Base-by-base conservation (phyloP, 257 asterid genomes). In the Lantana camara region DNA sequence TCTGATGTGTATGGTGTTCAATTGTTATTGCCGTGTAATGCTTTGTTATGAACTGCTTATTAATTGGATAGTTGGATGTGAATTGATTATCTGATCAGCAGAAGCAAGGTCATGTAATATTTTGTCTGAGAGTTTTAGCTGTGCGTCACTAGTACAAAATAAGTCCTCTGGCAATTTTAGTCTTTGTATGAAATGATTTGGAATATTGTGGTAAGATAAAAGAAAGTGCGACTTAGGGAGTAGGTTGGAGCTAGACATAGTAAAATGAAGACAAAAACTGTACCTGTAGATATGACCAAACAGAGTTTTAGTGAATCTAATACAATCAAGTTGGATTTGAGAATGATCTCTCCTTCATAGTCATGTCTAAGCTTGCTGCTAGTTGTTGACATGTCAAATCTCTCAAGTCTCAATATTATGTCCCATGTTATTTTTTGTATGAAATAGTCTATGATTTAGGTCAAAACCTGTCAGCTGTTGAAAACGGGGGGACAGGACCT, bases 141-240 rank as follows among this genome's bases (percentile, higher is more conserved):
- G 29, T 34, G 45, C 48, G 13, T 32, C 60, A 47, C 13, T 66
- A 19, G 50, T 7, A n/a, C 51, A 21, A 66, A 23, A 1, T 3
- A 5, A 10, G 7, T 29, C 29, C 9, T 58, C 46, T 60, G 34
- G 47, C 4, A 23, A 4, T 16, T 58, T 53, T 19, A 11, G 17
- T 21, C 40, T 41, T 60, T 30, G 69, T 23, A 17, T 42, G 27
- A 30, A 37, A 21, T 37, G 1, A 34, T 35, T 58, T 15, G 32
- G 27, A 54, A 54, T 59, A 23, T 40, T 49, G 44, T 64, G 52
- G 50, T 63, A 58, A 55, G 19, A 53, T 53, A 40, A 48, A 35
- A 11, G 10, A 47, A 40, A 72, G 30, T n/a, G 14, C 41, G 63
- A 57, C 1, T 37, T 22, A 9, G 48, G 48, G 46, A 56, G 17